A percentile compares a stretch with the other conserved stretches of the same genome.
Conservation (phyloP, 225 moss, liverwort and hornwort genomes). For the Ulota crispa region DNA sequence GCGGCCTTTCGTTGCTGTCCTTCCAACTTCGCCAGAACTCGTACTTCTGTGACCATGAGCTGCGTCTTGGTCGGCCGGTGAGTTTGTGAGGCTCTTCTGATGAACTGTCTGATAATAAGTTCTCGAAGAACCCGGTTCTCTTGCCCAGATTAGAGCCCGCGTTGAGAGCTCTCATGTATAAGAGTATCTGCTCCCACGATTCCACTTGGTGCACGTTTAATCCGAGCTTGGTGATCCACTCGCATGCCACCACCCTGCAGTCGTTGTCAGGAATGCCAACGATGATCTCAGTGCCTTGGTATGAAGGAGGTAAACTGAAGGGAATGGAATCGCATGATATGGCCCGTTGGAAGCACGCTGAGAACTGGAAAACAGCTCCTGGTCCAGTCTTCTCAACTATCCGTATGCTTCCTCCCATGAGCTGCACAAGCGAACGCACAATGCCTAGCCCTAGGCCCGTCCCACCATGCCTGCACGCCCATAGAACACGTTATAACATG, state of each 20-base stretch:
- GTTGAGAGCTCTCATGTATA: slow-evolving; percentile 56
- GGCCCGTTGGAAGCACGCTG: slow-evolving; percentile 59
- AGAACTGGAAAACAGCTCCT: slow-evolving; percentile 71
- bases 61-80: slow-evolving; percentile 7
- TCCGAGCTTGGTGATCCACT: slow-evolving; percentile 64
- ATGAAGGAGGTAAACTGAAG: slow-evolving; percentile 42
- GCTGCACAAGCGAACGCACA: slow-evolving; percentile 71
- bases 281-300: slow-evolving; percentile 52
- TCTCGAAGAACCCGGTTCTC: slow-evolving; percentile 32
- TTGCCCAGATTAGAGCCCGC: slow-evolving; percentile 10
- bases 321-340: slow-evolving; percentile 25
- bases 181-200: slow-evolving; percentile 68
- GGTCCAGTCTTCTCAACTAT: slow-evolving; percentile 68
- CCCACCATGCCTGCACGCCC: slow-evolving; percentile 75
- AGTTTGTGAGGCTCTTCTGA: slow-evolving; percentile 26
- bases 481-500: neutral
- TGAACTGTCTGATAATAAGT: slow-evolving; percentile 15
- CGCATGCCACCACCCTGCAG: slow-evolving; percentile 58
- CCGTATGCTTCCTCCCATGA: slow-evolving; percentile 73
- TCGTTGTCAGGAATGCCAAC: slow-evolving; percentile 76
- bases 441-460: slow-evolving; percentile 79
- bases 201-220: slow-evolving; percentile 60
- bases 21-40: slow-evolving; percentile 62
- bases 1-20: slow-evolving; percentile 37
- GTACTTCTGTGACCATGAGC: slow-evolving; percentile 35